Base-by-base conservation (phyloP, 805 yeast genomes). In the Hanseniaspora valbyensis region DNA sequence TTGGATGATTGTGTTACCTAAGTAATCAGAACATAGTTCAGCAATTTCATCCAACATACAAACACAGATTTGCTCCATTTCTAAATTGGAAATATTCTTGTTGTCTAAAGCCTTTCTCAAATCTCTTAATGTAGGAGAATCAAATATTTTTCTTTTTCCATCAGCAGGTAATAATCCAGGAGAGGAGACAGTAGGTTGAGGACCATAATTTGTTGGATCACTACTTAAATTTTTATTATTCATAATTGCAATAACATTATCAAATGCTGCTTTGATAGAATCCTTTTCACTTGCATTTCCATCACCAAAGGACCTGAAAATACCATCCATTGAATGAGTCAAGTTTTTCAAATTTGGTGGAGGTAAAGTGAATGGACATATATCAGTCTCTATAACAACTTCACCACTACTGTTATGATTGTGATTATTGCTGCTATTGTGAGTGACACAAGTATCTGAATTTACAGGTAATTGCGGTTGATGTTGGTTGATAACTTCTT, bases 1-100 rank as follows among this genome's bases (percentile, higher is more conserved):
- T 67, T 92, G 98, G 16, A 90, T 95, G 42, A 92, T 84, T 0
- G 98, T 92, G 62, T 92, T 92, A 19, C 98, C 98, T 50, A 92
- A 70, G 61, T 92, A 92, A 66, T 92, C 98, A 49, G 90, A 80
- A 25, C 95, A 79, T 48, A 92, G 71, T 60, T 86, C 95, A 1
- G 96, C 95, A 53, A 92, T 73, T 64, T 92, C 96, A 53, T 78
- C 82, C 53, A 84, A 67, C 89, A 90, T 85, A 4, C 87, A 83
- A 49, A 87, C 61, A 6, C 94, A 87, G 34, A 87, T 67, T 55
- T 80, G 88, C 62, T 89, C 96, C 41, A 87, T 72, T 55, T 86
- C 95, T 12, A 72, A 62, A 52, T 73, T 75, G 2, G 80, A 56
- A 54, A 78, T 61, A 9, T 62, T 58, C 44, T 78, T 76, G 8